These are phyloP conservation scores for Fusarium acutatum DNA, from an alignment of 2,329 filamentous ascomycete genomes.

Conservation along the genomic window DNA sequence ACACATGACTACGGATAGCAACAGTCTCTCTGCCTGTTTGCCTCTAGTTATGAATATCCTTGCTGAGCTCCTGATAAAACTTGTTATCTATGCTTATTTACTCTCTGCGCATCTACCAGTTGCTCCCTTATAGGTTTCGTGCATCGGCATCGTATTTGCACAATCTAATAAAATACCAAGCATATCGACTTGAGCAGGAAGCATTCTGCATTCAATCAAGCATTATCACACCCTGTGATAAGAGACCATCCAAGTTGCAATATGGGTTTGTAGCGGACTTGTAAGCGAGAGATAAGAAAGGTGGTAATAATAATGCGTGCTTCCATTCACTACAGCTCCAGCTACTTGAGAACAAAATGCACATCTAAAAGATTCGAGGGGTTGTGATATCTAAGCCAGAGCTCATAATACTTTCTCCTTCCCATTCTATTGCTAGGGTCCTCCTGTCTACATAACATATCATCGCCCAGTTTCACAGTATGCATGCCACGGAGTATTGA, in stretches of 20 bases:
- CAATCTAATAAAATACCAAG: background rate
- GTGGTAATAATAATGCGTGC: too few species aligned
- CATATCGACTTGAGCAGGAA: background rate
- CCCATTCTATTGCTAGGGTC: background rate
- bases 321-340: too few species aligned
- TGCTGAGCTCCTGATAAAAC: background rate
- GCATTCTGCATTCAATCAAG: background rate
- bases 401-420: background rate
- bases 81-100: background rate
- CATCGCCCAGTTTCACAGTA: background rate
- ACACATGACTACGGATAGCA: background rate
- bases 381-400: background rate
- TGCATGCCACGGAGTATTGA: background rate
- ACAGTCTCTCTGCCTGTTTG: background rate
- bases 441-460: background rate
- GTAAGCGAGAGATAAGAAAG: too few species aligned
- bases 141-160: background rate
- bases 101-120: background rate
- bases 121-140: background rate
- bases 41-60: background rate
- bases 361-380: background rate
- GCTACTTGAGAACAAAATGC: background rate
- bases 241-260: background rate
- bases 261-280: too few species aligned
- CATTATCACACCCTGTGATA: background rate